Conservation (phyloP, 768 basidiomycete species). For the Phallus indusiatus region DNA sequence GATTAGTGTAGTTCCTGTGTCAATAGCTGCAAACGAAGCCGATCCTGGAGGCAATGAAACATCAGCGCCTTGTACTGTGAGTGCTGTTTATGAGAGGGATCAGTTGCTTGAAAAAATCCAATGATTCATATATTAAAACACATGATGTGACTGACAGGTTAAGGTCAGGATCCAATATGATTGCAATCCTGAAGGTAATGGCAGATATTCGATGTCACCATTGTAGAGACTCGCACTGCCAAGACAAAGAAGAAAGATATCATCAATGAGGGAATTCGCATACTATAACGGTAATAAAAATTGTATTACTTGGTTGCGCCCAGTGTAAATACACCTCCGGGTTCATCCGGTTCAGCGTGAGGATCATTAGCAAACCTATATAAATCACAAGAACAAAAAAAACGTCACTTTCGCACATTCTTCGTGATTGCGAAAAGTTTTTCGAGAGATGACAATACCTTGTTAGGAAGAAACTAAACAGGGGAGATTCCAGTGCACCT, state of each 20-base stretch:
- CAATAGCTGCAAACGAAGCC: constrained; percentile 69
- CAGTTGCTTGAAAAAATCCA: not conserved
- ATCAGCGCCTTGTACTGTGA: constrained; percentile 50
- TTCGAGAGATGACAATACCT: constrained; percentile 33
- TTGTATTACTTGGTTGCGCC: constrained; percentile 3
- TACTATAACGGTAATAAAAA: not conserved
- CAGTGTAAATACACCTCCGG: constrained; percentile 58
- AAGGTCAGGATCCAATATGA: constrained; percentile 80
- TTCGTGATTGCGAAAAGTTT: not conserved
- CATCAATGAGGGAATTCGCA: not conserved
- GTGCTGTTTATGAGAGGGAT: constrained; percentile 25
- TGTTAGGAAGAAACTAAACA: constrained; percentile 82
- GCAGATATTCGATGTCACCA: constrained; percentile 75
- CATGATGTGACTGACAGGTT: constrained; percentile 30
- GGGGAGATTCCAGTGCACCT: constrained; percentile 52
- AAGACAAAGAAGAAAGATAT: constrained; percentile 29
- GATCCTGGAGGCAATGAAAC: constrained; percentile 38
- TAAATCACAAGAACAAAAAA: not conserved
- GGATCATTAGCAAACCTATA: constrained; percentile 6
- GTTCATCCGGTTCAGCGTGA: constrained; percentile 34
- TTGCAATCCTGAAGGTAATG: constrained; percentile 41
- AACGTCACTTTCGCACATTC: not conserved
- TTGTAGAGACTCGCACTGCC: constrained; percentile 64
- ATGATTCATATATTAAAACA: not conserved
- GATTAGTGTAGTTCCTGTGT: constrained; percentile 93